Evolutionary conservation across 169 alveolate genomes (phyloP), one percentile per base, ranked within the genome.

Genomic region (Cryptosporidium meleagridis): DNA sequence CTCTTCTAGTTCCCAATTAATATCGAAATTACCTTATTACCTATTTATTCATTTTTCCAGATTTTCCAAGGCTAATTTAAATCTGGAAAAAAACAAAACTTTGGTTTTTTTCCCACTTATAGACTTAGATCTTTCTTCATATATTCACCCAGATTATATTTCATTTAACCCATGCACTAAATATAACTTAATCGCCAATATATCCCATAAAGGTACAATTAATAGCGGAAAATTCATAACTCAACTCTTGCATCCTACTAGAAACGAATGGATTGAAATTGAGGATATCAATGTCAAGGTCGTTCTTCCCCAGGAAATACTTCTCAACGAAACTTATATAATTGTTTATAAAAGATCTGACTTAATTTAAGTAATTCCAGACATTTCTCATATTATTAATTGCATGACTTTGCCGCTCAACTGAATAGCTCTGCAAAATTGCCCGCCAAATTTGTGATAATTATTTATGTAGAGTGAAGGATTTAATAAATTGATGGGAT

Each of bases 31-130:
- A 14, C 99, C 99, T 0, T 94, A 93, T 86, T 97, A 96, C 86
- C 91, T 97, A 52, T 93, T 98, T 21, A 89, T 98, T 73, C 98
- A 97, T 58, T 92, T 97, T 71, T 96, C 97, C 85, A 94, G 99
- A 89, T 98, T 98, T 94, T 93, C 96, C 18, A 96, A 95, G 85
- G 97, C 98, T 94, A 97, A 97, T 85, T 97, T 97, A 94, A 97
- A 97, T 92, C 92, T 96, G 39, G 99, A 98, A 91, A 98, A 98
- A 94, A 98, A 98, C 84, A 98, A 99, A n/a, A 98, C 99, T n/a
- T 96, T 98, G 70, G 99, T 98, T 85, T 96, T 98, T 59, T 98
- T 98, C 89, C 99, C 99, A 10, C 91, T 98, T 69, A 97, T 96
- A 75, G 95, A 96, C 89, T 93, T 97, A 37, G 98, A 96, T 91